These are phyloP conservation scores for Euphorbia peplus DNA, from an alignment of 345 rosid species.

Conservation along the genomic window DNA sequence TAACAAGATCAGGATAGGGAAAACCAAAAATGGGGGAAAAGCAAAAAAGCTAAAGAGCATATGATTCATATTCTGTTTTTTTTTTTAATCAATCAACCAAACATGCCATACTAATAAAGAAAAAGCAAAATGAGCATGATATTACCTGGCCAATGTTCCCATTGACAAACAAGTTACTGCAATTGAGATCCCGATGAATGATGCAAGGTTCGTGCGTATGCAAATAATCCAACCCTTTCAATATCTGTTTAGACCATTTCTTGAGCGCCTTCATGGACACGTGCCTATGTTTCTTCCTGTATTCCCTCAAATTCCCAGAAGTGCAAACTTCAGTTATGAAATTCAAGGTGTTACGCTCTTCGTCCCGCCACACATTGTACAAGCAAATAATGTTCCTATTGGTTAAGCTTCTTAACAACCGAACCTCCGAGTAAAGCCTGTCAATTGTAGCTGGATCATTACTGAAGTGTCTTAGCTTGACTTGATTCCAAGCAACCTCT, in stretches of 20 bases:
- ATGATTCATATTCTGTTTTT: slow-evolving; percentile 2
- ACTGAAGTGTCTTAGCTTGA: slow-evolving; percentile 51
- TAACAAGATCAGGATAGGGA: too few species aligned
- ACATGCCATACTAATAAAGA: background rate
- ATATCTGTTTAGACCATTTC: slow-evolving; percentile 87
- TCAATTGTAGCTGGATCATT: slow-evolving; percentile 61
- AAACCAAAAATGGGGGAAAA: background rate
- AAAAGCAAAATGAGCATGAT: background rate
- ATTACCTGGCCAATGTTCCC: slow-evolving; percentile 81
- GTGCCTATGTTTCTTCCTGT: slow-evolving; percentile 73
- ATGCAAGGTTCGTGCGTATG: slow-evolving; percentile 81
- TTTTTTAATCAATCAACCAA: background rate
- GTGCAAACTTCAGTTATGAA: slow-evolving; percentile 93
- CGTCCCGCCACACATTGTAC: slow-evolving; percentile 62
- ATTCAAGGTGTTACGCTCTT: slow-evolving; percentile 46
- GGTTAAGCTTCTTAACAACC: slow-evolving; percentile 43
- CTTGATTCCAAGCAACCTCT: slow-evolving; percentile 96
- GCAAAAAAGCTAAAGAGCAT: background rate
- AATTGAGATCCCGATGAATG: slow-evolving; percentile 86
- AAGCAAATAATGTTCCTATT: slow-evolving; percentile 61
- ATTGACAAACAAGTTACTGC: slow-evolving; percentile 84
- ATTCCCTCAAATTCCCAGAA: slow-evolving; percentile 79
- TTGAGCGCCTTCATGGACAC: slow-evolving; percentile 78
- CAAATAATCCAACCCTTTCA: slow-evolving; percentile 70
- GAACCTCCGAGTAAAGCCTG: slow-evolving; percentile 69